Evolutionary conservation across 2,329 filamentous ascomycete genomes (phyloP), one percentile per base, ranked within the genome.

Genomic region (Penicillium glabrum): DNA sequence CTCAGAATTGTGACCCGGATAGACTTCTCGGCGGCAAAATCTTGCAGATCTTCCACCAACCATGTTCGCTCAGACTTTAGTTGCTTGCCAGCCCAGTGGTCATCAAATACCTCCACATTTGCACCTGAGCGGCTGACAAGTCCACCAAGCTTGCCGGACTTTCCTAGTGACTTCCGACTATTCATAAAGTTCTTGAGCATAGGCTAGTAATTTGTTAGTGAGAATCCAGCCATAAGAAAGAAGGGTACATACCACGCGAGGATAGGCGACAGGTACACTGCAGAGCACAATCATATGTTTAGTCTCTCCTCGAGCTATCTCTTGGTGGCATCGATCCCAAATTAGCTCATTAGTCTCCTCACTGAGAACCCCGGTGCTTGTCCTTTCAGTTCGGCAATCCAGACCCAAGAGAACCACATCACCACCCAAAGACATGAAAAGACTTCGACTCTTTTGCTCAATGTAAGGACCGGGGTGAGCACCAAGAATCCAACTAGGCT

Each of bases 71-170:
- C 95, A 26, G 86, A 82, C 72, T 98, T 99, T 78, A 98, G 93
- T 69, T 92, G 90, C 71, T 91, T 96, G 37, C 93, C 91, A 1
- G 93, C 97, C 95, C 95, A 99, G 71, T 99, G 93, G 73, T 98
- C 95, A 70, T 97, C 93, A 10, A 96, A 80, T 14, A 98, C 90
- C 74, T 98, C 95, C 6, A 95, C 89, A 19, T 91, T 91, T 23
- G 91, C 92, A 68, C 97, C 93, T 65, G 96, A 93, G 64, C 89
- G 89, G 77, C 96, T 96, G 39, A 96, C 80, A 44, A 96, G 86
- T 13, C 83, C 82, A 58, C 91, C 90, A 51, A 98, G 82, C 63
- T 96, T 75, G 1, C 93, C 93, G 35, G 89, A 84, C 67, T 91
- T 89, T 39, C 92, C 90, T 24, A 98, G 80, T 5, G 90, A 90